Conservation (phyloP, 352 stramenopile species). For the Phytophthora idaei region DNA sequence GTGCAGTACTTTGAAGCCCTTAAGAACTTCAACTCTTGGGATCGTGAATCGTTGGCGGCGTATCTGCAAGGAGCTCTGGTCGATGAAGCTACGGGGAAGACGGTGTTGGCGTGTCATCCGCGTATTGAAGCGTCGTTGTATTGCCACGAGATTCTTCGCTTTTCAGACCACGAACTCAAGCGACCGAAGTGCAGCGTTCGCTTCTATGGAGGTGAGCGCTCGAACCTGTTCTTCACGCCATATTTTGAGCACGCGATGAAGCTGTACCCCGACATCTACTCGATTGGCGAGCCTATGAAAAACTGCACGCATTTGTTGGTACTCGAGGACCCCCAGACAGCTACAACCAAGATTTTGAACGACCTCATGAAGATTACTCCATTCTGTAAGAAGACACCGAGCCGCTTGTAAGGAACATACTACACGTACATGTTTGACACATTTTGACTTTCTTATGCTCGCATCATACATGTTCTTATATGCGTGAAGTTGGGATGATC, state of each 20-base stretch:
- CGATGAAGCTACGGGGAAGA: slow-evolving; percentile 29
- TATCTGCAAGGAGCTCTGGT: slow-evolving; percentile 42
- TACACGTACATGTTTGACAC: no score
- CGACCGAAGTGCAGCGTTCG: slow-evolving; percentile 39
- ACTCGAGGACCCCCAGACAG: slow-evolving; percentile 40
- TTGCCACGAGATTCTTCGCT: slow-evolving; percentile 36
- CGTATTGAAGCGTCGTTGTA: slow-evolving; percentile 47
- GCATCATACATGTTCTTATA: slow-evolving; percentile 1
- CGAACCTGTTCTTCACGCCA: slow-evolving; percentile 36
- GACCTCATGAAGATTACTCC: slow-evolving; percentile 29
- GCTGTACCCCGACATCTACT: slow-evolving; percentile 40
- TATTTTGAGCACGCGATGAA: slow-evolving; percentile 31
- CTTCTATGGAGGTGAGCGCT: slow-evolving; percentile 41
- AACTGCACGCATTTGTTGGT: slow-evolving; percentile 44
- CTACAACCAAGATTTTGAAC: slow-evolving; percentile 32
- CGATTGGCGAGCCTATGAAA: slow-evolving; percentile 29
- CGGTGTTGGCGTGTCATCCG: slow-evolving; percentile 42
- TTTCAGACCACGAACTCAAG: slow-evolving; percentile 37
- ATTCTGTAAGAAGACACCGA: slow-evolving; percentile 8
- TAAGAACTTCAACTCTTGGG: slow-evolving; percentile 45
- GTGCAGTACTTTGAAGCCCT: slow-evolving; percentile 21
- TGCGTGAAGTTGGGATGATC: slow-evolving; percentile 10
- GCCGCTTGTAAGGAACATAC: slow-evolving; percentile 10
- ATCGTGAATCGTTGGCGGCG: slow-evolving; percentile 39
- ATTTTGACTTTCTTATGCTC: not conserved